These are phyloP conservation scores for Achaetomium macrosporum DNA, from an alignment of 2,329 filamentous ascomycete species.

Conservation along the genomic window DNA sequence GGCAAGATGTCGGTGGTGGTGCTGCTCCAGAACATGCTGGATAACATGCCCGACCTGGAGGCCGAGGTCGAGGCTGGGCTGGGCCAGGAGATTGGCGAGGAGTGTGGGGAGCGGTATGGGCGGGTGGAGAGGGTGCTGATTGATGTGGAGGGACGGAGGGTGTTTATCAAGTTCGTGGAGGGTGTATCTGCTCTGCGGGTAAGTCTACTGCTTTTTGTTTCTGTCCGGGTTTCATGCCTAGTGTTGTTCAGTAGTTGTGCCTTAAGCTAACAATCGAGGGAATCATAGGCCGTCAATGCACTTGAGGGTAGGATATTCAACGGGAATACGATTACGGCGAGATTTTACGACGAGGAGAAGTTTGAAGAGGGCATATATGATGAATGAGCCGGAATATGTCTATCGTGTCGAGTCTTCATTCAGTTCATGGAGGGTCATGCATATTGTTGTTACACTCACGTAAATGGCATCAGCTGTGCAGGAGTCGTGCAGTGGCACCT, in stretches of 20 bases:
- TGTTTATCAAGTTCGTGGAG: constrained; percentile 92
- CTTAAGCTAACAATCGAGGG: neutral
- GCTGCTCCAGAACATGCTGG: constrained; percentile 76
- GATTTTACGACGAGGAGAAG: constrained; percentile 74
- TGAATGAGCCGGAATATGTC: constrained; percentile 8
- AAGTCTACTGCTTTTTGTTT: constrained; percentile 33
- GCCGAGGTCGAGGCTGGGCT: constrained; percentile 70
- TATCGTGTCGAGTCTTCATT: neutral
- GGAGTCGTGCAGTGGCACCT: no score
- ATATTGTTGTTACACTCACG: neutral
- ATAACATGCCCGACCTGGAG: constrained; percentile 69
- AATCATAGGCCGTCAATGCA: constrained; percentile 76
- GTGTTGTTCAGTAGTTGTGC: neutral
- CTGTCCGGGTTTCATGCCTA: neutral
- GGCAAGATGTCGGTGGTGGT: constrained; percentile 76
- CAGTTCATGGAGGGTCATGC: neutral
- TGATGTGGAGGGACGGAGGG: constrained; percentile 56
- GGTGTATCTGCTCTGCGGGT: constrained; percentile 78
- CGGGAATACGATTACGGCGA: constrained; percentile 74
- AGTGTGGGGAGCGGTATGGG: constrained; percentile 86
- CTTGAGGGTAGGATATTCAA: constrained; percentile 84
- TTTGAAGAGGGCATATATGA: constrained; percentile 65
- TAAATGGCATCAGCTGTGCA: neutral
- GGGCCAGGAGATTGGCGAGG: constrained; percentile 91
- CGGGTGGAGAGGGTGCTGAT: constrained; percentile 75